Percentiles rank a stretch among this genome's conserved stretches.
These are phyloP conservation scores for Teratosphaeria zuluensis DNA, from an alignment of 2,329 filamentous ascomycete species.

Conservation along the genomic window DNA sequence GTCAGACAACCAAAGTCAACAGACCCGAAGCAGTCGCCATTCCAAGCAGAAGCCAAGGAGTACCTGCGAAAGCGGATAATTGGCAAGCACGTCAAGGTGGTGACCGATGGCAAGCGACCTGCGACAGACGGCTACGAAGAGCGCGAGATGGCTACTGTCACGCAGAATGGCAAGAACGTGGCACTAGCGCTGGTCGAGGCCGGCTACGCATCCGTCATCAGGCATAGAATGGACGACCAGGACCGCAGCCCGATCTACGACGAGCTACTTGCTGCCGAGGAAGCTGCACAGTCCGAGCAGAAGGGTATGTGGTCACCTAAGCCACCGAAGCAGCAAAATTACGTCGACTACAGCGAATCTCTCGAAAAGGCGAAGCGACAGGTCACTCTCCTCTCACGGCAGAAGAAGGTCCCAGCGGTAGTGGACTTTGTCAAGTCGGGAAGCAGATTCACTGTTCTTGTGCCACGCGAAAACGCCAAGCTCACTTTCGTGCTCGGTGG, in stretches of 20 bases:
- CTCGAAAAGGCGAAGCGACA: constrained; percentile 94
- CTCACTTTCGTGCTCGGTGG: constrained; percentile 90
- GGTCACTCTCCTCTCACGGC: constrained; percentile 73
- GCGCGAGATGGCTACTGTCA: constrained; percentile 85
- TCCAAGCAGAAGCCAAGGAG: constrained; percentile 89
- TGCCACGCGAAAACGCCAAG: constrained; percentile 89
- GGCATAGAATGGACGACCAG: constrained; percentile 88
- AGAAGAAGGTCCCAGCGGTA: constrained; percentile 84
- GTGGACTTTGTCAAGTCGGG: constrained; percentile 98
- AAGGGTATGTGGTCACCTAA: constrained; percentile 96
- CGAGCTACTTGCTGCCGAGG: constrained; percentile 69
- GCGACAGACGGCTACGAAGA: constrained; percentile 87
- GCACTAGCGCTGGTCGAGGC: constrained; percentile 79
- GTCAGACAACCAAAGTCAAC: constrained; percentile 83
- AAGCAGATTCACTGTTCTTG: constrained; percentile 81
- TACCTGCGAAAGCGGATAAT: constrained; percentile 89
- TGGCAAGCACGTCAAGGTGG: constrained; percentile 86
- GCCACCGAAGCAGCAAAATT: constrained; percentile 70
- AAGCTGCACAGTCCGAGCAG: constrained; percentile 70
- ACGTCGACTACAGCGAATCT: constrained; percentile 82
- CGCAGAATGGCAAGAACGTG: constrained; percentile 75
- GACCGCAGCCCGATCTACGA: constrained; percentile 94
- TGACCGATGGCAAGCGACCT: constrained; percentile 81
- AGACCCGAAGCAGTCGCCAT: constrained; percentile 79
- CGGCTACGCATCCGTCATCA: constrained; percentile 86